Evolutionary conservation across 768 basidiomycete species (phyloP).

Genomic region (Hericium rajendrae): DNA sequence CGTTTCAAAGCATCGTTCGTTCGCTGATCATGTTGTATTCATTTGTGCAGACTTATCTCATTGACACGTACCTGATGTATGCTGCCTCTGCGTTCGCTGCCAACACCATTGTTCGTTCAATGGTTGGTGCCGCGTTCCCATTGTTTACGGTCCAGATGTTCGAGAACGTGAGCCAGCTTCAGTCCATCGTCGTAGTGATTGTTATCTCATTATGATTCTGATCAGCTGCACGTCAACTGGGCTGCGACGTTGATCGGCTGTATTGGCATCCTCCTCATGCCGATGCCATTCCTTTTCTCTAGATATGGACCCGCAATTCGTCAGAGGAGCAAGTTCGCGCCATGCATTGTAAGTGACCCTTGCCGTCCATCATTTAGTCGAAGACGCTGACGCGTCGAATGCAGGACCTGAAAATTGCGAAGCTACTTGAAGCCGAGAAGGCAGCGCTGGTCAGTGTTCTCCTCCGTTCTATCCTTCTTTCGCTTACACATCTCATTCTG

Average conservation of each 20-base stretch:
- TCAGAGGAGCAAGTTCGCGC: constrained; percentile 4
- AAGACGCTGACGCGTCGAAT: neutral
- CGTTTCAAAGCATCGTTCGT: neutral
- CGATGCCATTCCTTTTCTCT: constrained; percentile 5
- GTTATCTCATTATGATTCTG: too few species aligned
- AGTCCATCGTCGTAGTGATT: neutral
- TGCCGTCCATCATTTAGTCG: too few species aligned
- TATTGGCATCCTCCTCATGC: neutral
- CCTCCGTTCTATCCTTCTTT: too few species aligned
- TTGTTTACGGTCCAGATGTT: constrained; percentile 7
- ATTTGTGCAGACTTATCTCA: constrained; percentile 3
- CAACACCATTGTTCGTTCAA: constrained; percentile 2
- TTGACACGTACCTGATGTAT: constrained; percentile 8
- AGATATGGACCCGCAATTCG: constrained; percentile 6
- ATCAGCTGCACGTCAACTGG: constrained; percentile 5
- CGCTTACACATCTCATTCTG: too few species aligned
- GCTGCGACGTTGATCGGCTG: constrained; percentile 4
- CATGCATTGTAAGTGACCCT: neutral
- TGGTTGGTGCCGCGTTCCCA: constrained; percentile 4
- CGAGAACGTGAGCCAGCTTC: neutral
- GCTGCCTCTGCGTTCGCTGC: constrained; percentile 6
- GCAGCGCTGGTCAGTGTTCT: too few species aligned
- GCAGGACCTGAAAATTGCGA: constrained; percentile 3
- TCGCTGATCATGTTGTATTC: neutral
- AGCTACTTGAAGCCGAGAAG: neutral